Conservation (phyloP, 352 stramenopile genomes). For the Globisporangium splendens region DNA sequence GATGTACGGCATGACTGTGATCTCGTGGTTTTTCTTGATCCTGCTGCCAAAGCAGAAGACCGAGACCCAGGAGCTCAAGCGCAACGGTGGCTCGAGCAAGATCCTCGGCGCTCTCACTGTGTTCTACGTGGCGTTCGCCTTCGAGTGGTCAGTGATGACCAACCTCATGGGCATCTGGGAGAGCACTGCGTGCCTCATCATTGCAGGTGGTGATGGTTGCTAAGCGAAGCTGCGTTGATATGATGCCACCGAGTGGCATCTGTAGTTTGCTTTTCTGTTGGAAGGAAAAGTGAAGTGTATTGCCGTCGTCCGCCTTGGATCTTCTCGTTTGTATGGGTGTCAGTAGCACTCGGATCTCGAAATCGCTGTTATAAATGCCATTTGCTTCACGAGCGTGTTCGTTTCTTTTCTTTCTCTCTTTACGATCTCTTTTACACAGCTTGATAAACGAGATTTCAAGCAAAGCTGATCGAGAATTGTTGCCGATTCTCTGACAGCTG, state of each 20-base stretch:
- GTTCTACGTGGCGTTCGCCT: slow-evolving; percentile 20
- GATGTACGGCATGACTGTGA: slow-evolving; percentile 24
- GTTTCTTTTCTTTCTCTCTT: too few relatives aligned
- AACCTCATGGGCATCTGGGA: slow-evolving; percentile 40
- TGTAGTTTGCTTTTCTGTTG: background rate
- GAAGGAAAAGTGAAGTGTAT: background rate
- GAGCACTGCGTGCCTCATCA: slow-evolving; percentile 28
- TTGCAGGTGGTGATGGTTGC: slow-evolving; percentile 37
- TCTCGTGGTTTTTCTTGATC: slow-evolving; percentile 24
- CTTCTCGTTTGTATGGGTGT: background rate
- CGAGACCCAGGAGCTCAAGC: slow-evolving; percentile 27
- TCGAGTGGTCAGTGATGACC: slow-evolving; percentile 28
- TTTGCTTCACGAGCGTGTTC: too few relatives aligned
- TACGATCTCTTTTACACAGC: too few relatives aligned
- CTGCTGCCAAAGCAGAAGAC: slow-evolving; percentile 30
- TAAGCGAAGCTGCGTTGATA: slow-evolving; percentile 2
- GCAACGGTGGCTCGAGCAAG: slow-evolving; percentile 19
- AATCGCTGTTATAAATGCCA: too few relatives aligned
- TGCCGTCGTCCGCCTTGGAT: background rate
- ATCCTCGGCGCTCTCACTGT: slow-evolving; percentile 21
- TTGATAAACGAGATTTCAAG: too few relatives aligned
- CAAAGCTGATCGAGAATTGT: too few relatives aligned
- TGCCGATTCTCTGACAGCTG: too few relatives aligned
- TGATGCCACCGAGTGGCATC: background rate
- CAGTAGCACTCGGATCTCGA: too few relatives aligned